Evolutionary conservation across 2,329 filamentous ascomycete species (phyloP).

Genomic region (Neodidymelliopsis sp.): DNA sequence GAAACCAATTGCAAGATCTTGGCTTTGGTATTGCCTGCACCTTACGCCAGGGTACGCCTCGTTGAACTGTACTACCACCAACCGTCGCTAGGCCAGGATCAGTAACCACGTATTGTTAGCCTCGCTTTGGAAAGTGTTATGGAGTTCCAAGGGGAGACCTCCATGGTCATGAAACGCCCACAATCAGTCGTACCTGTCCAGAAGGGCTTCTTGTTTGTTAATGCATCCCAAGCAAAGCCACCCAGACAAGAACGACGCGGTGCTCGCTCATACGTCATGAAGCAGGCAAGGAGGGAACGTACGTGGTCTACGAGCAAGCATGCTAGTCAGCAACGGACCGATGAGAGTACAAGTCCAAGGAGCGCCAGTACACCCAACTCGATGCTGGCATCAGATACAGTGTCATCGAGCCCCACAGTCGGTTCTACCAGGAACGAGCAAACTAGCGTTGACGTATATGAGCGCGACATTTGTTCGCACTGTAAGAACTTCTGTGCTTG

Average conservation of each 20-base stretch:
- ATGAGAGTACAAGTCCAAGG: slow-evolving; percentile 36
- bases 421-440: slow-evolving; percentile 19
- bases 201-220: slow-evolving; percentile 50
- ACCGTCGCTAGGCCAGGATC: slow-evolving; percentile 27
- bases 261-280: slow-evolving; percentile 52
- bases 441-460: slow-evolving; percentile 24
- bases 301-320: slow-evolving; percentile 52
- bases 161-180: slow-evolving; percentile 30
- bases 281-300: slow-evolving; percentile 47
- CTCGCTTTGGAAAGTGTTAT: slow-evolving; percentile 34
- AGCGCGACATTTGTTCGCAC: slow-evolving; percentile 36
- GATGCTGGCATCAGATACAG: slow-evolving; percentile 37
- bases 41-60: slow-evolving; percentile 27
- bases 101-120: slow-evolving; percentile 25
- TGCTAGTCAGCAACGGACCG: slow-evolving; percentile 41
- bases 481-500: slow-evolving; percentile 42
- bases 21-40: slow-evolving; percentile 30
- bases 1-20: slow-evolving; percentile 38
- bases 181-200: slow-evolving; percentile 35
- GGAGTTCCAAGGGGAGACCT: slow-evolving; percentile 34
- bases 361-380: slow-evolving; percentile 41
- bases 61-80: slow-evolving; percentile 35
- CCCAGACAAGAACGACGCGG: slow-evolving; percentile 49
- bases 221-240: slow-evolving; percentile 48
- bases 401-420: slow-evolving; percentile 42